Evolutionary conservation across 1,284 basidiomycete species (phyloP).

Genomic region (Quambalaria eucalypti): DNA sequence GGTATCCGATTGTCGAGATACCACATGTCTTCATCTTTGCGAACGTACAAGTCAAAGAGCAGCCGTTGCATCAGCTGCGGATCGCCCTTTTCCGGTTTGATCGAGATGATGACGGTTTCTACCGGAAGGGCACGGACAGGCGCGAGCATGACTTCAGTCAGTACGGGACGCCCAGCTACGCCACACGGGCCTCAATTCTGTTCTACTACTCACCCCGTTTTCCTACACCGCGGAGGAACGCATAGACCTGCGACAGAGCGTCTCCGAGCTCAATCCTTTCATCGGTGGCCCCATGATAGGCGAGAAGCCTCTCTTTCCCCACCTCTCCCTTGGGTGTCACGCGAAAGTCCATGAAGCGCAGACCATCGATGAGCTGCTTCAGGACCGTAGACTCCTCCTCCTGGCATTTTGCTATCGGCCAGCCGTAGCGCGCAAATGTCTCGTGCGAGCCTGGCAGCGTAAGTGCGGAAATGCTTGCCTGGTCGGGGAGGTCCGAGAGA

Average conservation of each 20-base stretch:
- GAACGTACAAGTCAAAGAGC: conserved; percentile 14
- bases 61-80: conserved; percentile 12
- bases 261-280: conserved; percentile 21
- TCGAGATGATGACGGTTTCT: conserved; percentile 25
- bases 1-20: conserved; percentile 18
- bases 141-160: background rate
- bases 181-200: background rate
- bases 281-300: conserved; percentile 30
- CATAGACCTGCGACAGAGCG: conserved; percentile 17
- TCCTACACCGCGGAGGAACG: conserved; percentile 9
- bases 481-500: conserved; percentile 16
- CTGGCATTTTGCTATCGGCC: conserved; percentile 31
- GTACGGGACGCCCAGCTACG: background rate
- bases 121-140: background rate
- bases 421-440: conserved; percentile 25
- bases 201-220: conserved; percentile 1
- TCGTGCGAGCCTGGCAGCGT: conserved; percentile 36
- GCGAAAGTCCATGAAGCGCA: conserved; percentile 31
- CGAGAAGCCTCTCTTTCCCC: conserved; percentile 11
- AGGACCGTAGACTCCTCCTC: conserved; percentile 7
- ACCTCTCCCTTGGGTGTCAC: conserved; percentile 18
- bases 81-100: conserved; percentile 25
- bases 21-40: conserved; percentile 6
- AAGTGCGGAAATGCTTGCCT: conserved; percentile 12
- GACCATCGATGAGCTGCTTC: conserved; percentile 19